Base-by-base conservation (phyloP, 2,329 filamentous ascomycete species). In the Fusarium coffeatum region DNA sequence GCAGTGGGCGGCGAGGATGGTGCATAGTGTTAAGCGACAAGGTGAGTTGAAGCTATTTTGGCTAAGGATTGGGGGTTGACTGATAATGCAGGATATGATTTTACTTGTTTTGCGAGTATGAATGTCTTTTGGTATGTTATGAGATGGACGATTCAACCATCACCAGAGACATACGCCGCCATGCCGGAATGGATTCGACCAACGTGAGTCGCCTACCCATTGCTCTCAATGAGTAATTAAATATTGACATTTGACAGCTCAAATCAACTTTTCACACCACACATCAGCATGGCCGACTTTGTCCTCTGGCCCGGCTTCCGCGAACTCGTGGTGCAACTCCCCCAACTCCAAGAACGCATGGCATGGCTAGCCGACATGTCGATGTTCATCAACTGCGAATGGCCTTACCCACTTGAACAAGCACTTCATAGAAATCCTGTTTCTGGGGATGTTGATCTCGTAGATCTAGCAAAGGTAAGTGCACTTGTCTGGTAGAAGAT, bases 161-260 rank as follows among this genome's bases (percentile, higher is more conserved):
- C 65, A 0, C 59, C 65, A 1, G 65, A 65, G 7, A 54, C 65
- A 8, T 69, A 68, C 15, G 51, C 53, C 1, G 59, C 53, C 3
- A 60, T 68, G 43, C 59, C 65, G 2, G 65, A 51, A 60, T 68
- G 65, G 65, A 68, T 69, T 2, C 53, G 65, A n/a, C 65, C 65
- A 10, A 46, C 37, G 65, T 68, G 1, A 43, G 53, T 3, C 1
- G n/a, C n/a, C n/a, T n/a, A n/a, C n/a, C n/a, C n/a, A n/a, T n/a
- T n/a, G n/a, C n/a, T n/a, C n/a, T n/a, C n/a, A n/a, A n/a, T n/a
- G n/a, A n/a, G n/a, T n/a, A n/a, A n/a, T n/a, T n/a, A n/a, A 1
- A 1, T 28, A 1, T 16, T 62, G 0, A 46, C 3, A 7, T 25
- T 1, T 0, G 1, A 1, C 2, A 68, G 65, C 0, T 1, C 43